phyloP scores from a whole-genome alignment of 441 rosid genomes.

The Mallotus japonicus region DNA sequence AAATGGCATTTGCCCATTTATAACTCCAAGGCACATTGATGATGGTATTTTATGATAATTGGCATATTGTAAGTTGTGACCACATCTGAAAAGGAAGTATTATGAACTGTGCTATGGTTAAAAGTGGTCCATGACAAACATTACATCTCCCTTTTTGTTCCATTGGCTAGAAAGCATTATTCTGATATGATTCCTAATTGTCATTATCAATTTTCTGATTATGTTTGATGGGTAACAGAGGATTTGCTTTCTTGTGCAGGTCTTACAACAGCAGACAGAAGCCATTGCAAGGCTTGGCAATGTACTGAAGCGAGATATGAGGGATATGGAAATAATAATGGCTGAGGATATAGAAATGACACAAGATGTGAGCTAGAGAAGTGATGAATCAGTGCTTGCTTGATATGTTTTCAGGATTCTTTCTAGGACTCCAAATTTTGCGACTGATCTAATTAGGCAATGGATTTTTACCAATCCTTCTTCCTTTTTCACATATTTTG shows the following conservation, averaged over 20 bases:
- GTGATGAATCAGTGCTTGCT: background rate
- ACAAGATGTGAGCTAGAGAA: conserved; percentile 34
- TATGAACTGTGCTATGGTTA: too few relatives aligned
- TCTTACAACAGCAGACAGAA: conserved; percentile 85
- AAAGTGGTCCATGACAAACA: too few relatives aligned
- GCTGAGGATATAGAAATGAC: conserved; percentile 67
- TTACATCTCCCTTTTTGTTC: too few relatives aligned
- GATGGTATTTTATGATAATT: background rate
- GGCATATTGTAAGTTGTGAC: background rate
- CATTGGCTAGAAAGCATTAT: background rate
- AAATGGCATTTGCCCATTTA: background rate
- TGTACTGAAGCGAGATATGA: conserved; percentile 77
- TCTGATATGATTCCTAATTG: background rate
- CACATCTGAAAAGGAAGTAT: too few relatives aligned
- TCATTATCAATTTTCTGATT: background rate
- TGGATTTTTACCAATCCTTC: background rate
- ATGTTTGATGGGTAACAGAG: background rate
- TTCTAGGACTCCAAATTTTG: too few relatives aligned
- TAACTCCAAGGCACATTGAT: background rate
- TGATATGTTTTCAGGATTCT: background rate
- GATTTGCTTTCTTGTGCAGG: conserved; percentile 40
- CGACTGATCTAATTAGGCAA: conserved; percentile 8
- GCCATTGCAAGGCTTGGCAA: conserved; percentile 83
- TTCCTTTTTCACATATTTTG: background rate
- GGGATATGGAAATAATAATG: conserved; percentile 86